Base-by-base conservation (phyloP, 2,329 filamentous ascomycete genomes). In the Aspergillus tubingensis region DNA sequence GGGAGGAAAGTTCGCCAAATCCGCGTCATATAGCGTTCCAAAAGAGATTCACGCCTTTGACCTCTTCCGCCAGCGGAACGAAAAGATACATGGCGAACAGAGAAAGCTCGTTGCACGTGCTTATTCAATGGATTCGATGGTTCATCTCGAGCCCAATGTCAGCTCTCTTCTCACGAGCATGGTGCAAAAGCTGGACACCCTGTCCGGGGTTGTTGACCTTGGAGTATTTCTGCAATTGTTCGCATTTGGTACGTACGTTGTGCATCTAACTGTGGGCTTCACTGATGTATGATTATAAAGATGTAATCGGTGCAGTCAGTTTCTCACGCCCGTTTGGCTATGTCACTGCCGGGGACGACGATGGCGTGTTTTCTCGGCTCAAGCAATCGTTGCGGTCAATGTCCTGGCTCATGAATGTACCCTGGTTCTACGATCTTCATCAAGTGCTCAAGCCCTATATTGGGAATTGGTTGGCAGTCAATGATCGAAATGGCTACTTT, bases 311-410 rank as follows among this genome's bases (percentile, higher is more conserved):
- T 15, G 54, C 41, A 23, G 32, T 57, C 27, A 57, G 41, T 15
- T 57, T 57, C 30, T 57, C 54, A 15, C 54, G 43, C 11, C 54
- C 41, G 10, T 50, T 50, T 11, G 54, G 54, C 19, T 57, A 36
- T 27, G 17, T 57, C 27, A 25, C 17, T 15, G 54, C 43, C 11
- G 41, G 43, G 8, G 27, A 50, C 10, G 54, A 57, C 10, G 4
- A 49, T 3, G 54, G 54, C 11, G 25, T 57, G 8, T 57, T 57
- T 30, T 23, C 8, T 17, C 38, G 32, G n/a, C 21, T 57, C 13
- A 25, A 30, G 27, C 17, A 21, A 11, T 30, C 54, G 2, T 32
- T 57, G 27, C 15, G 6, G 19, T 57, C 54, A 7, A 38, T 48
- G n/a, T 15, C 54, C 11, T 57, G 54, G 54, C 54, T 57, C 5